phyloP scores from a whole-genome alignment of 2,329 filamentous ascomycete species.

The Pyrenochaeta sp. region DNA sequence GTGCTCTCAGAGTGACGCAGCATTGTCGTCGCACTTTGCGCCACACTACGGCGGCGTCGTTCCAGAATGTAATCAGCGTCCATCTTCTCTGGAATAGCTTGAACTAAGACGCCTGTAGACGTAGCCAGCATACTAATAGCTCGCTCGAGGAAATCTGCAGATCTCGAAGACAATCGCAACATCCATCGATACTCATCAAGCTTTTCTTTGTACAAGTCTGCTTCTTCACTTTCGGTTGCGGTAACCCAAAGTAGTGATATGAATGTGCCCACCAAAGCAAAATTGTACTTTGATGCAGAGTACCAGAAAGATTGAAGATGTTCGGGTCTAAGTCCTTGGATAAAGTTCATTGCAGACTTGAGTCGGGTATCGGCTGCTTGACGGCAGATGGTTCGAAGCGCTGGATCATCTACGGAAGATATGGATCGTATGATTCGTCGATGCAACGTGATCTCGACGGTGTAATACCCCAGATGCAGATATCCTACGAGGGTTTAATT shows the following conservation, averaged over 20 bases:
- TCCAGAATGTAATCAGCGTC: slow-evolving; percentile 9
- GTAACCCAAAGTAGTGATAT: slow-evolving; percentile 52
- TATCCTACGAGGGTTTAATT: slow-evolving; percentile 40
- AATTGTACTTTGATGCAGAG: slow-evolving; percentile 54
- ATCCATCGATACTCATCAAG: slow-evolving; percentile 55
- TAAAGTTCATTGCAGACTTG: slow-evolving; percentile 55
- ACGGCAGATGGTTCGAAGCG: slow-evolving; percentile 51
- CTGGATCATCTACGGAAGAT: slow-evolving; percentile 34
- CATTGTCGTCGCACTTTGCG: neutral
- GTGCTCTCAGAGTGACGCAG: neutral
- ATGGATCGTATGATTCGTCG: slow-evolving; percentile 52
- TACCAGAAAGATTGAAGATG: slow-evolving; percentile 60
- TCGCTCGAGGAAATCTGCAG: slow-evolving; percentile 54
- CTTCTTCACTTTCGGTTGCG: slow-evolving; percentile 43
- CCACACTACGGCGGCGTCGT: neutral
- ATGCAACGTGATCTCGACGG: slow-evolving; percentile 57
- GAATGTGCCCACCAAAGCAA: slow-evolving; percentile 54
- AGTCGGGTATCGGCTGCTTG: slow-evolving; percentile 55
- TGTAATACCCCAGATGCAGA: slow-evolving; percentile 57
- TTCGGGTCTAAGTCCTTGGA: slow-evolving; percentile 54
- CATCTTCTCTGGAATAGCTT: slow-evolving; percentile 9
- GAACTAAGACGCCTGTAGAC: slow-evolving; percentile 32
- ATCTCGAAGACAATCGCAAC: slow-evolving; percentile 53
- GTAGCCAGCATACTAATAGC: slow-evolving; percentile 39
- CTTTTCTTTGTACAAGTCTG: slow-evolving; percentile 44